Evolutionary conservation across 768 basidiomycete species (phyloP), one percentile per base, ranked within the genome.

Genomic region (Tylopilus subfusipes): DNA sequence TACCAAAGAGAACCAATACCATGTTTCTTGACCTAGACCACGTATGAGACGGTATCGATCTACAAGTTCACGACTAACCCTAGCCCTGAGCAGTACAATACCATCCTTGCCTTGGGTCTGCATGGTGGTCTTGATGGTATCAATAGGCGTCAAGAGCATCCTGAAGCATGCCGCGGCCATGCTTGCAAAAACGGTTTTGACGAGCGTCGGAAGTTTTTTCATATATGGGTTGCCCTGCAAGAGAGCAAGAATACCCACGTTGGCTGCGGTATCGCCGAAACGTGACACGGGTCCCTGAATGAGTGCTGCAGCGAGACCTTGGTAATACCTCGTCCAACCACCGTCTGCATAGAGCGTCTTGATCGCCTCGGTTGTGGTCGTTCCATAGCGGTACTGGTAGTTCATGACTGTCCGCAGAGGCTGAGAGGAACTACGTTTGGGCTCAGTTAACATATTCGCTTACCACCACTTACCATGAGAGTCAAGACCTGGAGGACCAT

Each of bases 331-430:
- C 34, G 80, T 74, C 75, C 80, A 87, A 10, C 92, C 91, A 14
- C 93, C 93, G 55, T 93, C 88, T 2, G 71, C 72, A 67, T 88
- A 88, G 18, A 95, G 82, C 4, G 82, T 90, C 45, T 71, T 68
- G 53, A 78, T 81, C 13, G 90, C 86, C 36, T 78, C 72, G 0
- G 82, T 83, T 7, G 84, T 84, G 2, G 83, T 80, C 2, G 86
- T 87, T n/a, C 94, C 94, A 66, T 84, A 94, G 50, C 87, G 83
- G 68, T 94, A 93, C 73, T 94, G 93, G 67, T 90, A 97, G 76
- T 98, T 98, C 96, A 98, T 98, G 52, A 94, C 80, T 3, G 95
- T 97, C n/a, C 93, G 82, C n/a, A 96, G 71, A 6, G 93, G 93
- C 88, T 88, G 50, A 13, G 40, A 44, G 25, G 27, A n/a, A 34